Base-by-base conservation (phyloP, 140 eudicot genomes). In the Flaveria floridana region DNA sequence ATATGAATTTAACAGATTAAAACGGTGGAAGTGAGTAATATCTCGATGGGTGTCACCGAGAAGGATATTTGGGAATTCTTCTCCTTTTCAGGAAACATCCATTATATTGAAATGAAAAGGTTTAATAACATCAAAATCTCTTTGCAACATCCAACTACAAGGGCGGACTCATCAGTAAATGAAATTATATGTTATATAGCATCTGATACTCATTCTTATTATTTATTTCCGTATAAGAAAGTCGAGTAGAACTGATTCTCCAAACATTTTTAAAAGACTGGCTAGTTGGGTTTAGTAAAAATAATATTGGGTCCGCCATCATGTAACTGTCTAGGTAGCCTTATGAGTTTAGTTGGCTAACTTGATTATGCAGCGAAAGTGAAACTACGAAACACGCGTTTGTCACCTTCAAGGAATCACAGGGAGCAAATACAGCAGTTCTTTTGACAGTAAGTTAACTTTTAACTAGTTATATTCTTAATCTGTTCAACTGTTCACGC, bases 21-120 rank as follows among this genome's bases (percentile, higher is more conserved):
- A 73, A 89, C 96, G 34, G 82, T 92, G 15, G 81, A 78, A 73
- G 92, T 92, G 73, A 84, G 85, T 80, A 89, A 87, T 73, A 47
- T 89, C 48, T 82, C 97, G 1, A 26, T 46, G 58, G 64, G 70
- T 64, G 90, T 87, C 57, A 73, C 83, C 6, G 83, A 89, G 68
- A 83, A 67, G 65, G 90, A 91, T 50, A 83, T 91, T 51, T 76
- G 75, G 82, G 97, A 89, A 25, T 91, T 91, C 86, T 89, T 91
- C 73, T 84, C 94, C 8, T 89, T 87, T 72, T 89, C 94, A 58
- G 96, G 96, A 51, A 87, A 80, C 7, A 87, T 91, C 63, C 84
- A 83, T 68, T 89, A 85, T 76, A 77, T 91, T 30, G 96, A 91
- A 70, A 82, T 85, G 81, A 85, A 82, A 76, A 84, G 80, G 68